These are phyloP conservation scores for Lentinula detonsa DNA, from an alignment of 768 basidiomycete genomes.

Conservation along the genomic window DNA sequence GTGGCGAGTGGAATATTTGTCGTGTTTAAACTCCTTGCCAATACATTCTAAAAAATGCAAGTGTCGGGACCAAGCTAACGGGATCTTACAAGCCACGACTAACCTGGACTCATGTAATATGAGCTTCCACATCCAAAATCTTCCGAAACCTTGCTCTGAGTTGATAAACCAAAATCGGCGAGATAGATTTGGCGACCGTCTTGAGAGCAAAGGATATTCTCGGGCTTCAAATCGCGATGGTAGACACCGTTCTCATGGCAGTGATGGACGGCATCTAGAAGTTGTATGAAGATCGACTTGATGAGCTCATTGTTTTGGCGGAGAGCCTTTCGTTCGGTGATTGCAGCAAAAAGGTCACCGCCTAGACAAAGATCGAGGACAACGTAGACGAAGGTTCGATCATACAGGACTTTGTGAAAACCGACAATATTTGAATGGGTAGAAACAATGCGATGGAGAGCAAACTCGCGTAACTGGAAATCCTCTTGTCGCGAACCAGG, in stretches of 20 bases:
- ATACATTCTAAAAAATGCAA: slow-evolving; percentile 44
- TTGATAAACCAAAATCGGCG: slow-evolving; percentile 77
- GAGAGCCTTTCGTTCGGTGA: slow-evolving; percentile 41
- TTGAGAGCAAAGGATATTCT: slow-evolving; percentile 62
- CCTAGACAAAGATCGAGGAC: slow-evolving; percentile 51
- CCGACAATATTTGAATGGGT: slow-evolving; percentile 62
- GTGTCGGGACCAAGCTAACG: slow-evolving; percentile 7
- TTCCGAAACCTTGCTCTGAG: slow-evolving; percentile 32
- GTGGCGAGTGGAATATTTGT: slow-evolving; percentile 50
- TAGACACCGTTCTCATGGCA: slow-evolving; percentile 68
- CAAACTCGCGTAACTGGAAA: slow-evolving; percentile 66
- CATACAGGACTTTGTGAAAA: slow-evolving; percentile 57
- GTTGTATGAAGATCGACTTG: slow-evolving; percentile 66
- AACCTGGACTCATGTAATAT: slow-evolving; percentile 70
- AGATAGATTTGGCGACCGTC: slow-evolving; percentile 51
- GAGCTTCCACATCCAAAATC: slow-evolving; percentile 57
- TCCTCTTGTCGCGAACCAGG: slow-evolving; percentile 48
- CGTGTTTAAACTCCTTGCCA: slow-evolving; percentile 33
- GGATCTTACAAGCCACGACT: slow-evolving; percentile 12
- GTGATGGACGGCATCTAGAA: slow-evolving; percentile 72
- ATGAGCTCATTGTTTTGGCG: slow-evolving; percentile 60
- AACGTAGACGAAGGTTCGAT: slow-evolving; percentile 60
- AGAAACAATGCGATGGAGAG: slow-evolving; percentile 45
- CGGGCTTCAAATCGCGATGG: slow-evolving; percentile 87
- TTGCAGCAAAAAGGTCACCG: slow-evolving; percentile 70